Evolutionary conservation across 139 green algal species (phyloP), one percentile per base, ranked within the genome.

Genomic region (Tetraselmis striata): DNA sequence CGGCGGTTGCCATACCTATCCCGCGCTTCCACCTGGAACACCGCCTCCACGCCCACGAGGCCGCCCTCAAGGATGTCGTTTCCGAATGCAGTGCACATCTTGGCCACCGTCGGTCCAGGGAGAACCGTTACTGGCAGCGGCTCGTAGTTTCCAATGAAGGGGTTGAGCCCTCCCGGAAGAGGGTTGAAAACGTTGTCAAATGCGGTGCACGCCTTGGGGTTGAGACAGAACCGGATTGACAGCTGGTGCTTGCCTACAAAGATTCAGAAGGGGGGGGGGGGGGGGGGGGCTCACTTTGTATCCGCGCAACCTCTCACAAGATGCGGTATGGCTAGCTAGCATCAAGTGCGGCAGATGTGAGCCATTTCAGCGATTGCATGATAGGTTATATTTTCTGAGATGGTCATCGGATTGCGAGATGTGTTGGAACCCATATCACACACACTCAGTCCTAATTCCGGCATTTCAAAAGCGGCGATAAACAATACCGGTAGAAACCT

Each of bases 181-280:
- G 80, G 80, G 80, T 84, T 84, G 80, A 75, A 84, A 5, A 84
- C 23, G 67, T 84, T 84, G 67, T 80, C 18, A 2, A 75, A n/a
- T 2, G 26, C 26, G 29, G 67, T 74, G 74, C 80, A 84, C 29
- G 28, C 24, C 5, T 28, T 45, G 2, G 30, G 5, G 18, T 79
- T 75, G 5, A 67, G 80, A 59, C 80, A 84, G 75, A 80, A 79
- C 28, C 75, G 75, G 11, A 84, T 25, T 2, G 75, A 30, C 1
- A 84, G 67, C 5, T 18, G 30, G 80, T 80, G 45, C 25, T 26
- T 82, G 28, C 30, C 58, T 29, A 18, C 23, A 30, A n/a, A n/a
- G n/a, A n/a, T n/a, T n/a, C n/a, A n/a, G n/a, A n/a, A n/a, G n/a
- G n/a, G n/a, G n/a, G n/a, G n/a, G n/a, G n/a, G n/a, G n/a, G n/a